Percentiles rank a stretch among this genome's conserved stretches.
phyloP scores from a whole-genome alignment of 306 rosid genomes.

The Echinosophora koreensis region DNA sequence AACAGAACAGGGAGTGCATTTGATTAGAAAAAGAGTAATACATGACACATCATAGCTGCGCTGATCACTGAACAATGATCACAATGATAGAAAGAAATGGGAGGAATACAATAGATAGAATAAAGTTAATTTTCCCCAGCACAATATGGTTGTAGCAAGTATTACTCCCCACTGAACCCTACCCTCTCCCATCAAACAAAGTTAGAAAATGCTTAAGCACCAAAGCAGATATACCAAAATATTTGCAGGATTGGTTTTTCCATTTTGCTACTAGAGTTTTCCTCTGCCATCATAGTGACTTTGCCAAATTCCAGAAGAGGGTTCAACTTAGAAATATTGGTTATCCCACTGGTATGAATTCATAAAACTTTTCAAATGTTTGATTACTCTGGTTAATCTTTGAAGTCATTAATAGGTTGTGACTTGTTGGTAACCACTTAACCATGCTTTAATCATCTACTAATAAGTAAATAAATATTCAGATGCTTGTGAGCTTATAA shows the following conservation, averaged over 20 bases:
- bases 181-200: background rate
- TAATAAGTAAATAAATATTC: background rate
- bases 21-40: slow-evolving; percentile 35
- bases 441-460: background rate
- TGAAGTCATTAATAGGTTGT: background rate
- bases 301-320: background rate
- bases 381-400: too few relatives aligned
- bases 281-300: background rate
- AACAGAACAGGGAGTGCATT: slow-evolving; percentile 34
- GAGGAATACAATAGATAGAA: background rate
- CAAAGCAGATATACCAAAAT: background rate
- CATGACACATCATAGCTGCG: background rate
- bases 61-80: slow-evolving; percentile 31
- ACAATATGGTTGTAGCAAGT: background rate
- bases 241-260: background rate
- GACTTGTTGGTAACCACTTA: background rate
- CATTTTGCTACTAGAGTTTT: background rate
- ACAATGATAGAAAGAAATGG: slow-evolving; percentile 23
- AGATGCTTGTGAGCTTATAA: background rate
- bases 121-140: background rate
- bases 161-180: background rate
- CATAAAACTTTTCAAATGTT: too few relatives aligned
- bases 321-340: background rate
- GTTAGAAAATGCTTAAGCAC: background rate
- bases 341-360: too few relatives aligned